These are phyloP conservation scores for Ambrosiella cleistominuta DNA, from an alignment of 2,329 filamentous ascomycete species.

Conservation along the genomic window DNA sequence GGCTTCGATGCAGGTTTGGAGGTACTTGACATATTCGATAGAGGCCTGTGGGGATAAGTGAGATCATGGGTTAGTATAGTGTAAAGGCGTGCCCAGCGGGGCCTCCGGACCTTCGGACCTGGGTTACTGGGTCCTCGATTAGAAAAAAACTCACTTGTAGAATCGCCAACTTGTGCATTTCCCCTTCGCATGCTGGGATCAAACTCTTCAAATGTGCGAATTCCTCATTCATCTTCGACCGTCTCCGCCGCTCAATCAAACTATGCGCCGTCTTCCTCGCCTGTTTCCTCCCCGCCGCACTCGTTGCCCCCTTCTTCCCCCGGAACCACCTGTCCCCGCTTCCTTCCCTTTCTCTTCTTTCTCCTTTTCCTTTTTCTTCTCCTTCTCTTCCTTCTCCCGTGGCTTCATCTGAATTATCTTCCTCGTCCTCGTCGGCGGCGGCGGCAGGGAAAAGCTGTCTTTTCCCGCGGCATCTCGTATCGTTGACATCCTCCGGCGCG, in stretches of 20 bases:
- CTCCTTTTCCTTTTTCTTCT: constrained; percentile 15
- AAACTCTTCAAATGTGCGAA: constrained; percentile 85
- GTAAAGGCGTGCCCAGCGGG: too few relatives aligned
- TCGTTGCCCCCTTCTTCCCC: constrained; percentile 55
- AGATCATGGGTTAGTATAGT: too few relatives aligned
- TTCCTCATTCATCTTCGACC: constrained; percentile 98
- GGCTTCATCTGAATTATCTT: constrained; percentile 99
- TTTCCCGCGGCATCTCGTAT: constrained; percentile 25
- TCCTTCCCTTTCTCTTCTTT: constrained; percentile 12
- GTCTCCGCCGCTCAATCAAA: constrained; percentile 71
- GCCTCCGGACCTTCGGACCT: too few relatives aligned
- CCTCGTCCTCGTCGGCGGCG: constrained; percentile 75
- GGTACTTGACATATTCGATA: constrained; percentile 88
- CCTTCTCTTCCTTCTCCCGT: constrained; percentile 20
- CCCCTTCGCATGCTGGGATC: constrained; percentile 88
- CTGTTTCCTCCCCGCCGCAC: constrained; percentile 81
- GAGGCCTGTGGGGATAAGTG: constrained; percentile 44
- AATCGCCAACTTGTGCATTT: constrained; percentile 97
- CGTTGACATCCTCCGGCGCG: constrained; percentile 33
- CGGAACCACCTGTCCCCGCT: constrained; percentile 6
- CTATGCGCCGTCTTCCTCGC: constrained; percentile 93
- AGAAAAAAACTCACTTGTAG: constrained; percentile 48
- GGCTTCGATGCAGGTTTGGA: constrained; percentile 72
- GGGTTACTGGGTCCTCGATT: not conserved
- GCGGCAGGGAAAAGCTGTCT: constrained; percentile 63